Conservation (phyloP, 2,329 filamentous ascomycete genomes). For the Curvularia sp. region DNA sequence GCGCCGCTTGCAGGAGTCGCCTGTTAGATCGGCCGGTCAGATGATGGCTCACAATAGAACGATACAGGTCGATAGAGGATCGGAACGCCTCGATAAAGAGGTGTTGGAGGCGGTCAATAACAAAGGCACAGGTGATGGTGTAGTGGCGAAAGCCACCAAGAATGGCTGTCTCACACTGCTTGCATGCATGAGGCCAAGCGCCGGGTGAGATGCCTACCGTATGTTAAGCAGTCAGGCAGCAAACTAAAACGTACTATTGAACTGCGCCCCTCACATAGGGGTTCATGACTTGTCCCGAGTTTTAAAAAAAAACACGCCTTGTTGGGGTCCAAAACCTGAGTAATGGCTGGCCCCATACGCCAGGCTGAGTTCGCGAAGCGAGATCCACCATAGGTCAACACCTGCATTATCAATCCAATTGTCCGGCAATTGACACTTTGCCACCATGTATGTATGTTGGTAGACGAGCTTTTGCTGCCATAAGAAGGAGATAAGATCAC, state of each 20-base stretch:
- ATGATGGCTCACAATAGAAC: neutral
- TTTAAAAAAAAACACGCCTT: no score
- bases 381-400: neutral
- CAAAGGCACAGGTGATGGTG: conserved; percentile 1
- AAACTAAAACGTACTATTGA: conserved; percentile 17
- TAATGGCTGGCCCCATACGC: neutral
- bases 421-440: no score
- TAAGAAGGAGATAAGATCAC: no score
- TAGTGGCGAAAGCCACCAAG: conserved; percentile 3
- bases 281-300: no score
- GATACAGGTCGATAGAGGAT: conserved; percentile 2
- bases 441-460: no score
- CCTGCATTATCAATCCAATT: neutral
- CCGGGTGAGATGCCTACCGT: conserved; percentile 10
- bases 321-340: conserved; percentile 15
- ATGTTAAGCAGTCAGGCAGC: neutral
- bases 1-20: conserved; percentile 2
- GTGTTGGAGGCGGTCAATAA: conserved; percentile 4
- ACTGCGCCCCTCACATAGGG: neutral
- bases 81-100: neutral
- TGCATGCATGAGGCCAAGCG: neutral
- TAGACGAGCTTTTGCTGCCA: no score
- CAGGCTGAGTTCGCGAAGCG: neutral
- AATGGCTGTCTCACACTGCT: conserved; percentile 3
- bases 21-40: neutral